Base-by-base conservation (phyloP, 768 basidiomycete genomes). In the Cyclocybe cylindracea region DNA sequence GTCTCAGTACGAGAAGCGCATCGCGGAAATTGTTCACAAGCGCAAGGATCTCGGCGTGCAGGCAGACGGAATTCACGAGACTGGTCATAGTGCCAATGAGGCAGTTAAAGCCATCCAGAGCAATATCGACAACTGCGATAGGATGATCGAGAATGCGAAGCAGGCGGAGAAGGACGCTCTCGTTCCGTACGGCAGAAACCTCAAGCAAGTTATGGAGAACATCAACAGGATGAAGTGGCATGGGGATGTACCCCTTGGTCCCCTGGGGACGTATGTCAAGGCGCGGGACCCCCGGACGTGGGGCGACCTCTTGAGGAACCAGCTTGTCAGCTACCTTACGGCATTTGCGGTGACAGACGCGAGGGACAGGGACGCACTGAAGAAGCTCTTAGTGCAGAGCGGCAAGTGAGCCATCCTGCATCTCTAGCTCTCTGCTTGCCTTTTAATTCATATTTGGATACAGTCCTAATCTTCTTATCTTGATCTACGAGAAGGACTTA, bases 241-340 rank as follows among this genome's bases (percentile, higher is more conserved):
- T 24, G 91, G 91, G 3, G 77, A 84, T 41, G 62, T 61, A 14
- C 89, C 90, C 0, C 66, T 91, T 33, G 91, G 91, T 0, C 96
- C 96, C 0, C 72, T 98, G 19, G 96, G 96, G 0, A 55, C 79
- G 44, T 78, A 83, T 63, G 87, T 98, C 61, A 87, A 85, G 60
- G 80, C 92, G 35, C 81, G 76, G 59, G 89, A 95, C 44, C 70
- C 76, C 2, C 61, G 72, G 53, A 70, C 61, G 32, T 98, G 90
- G 82, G 85, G 82, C 0, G 70, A 71, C 0, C 58, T 91, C n/a
- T 67, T 98, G 58, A 73, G 87, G 54, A 67, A 68, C 45, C 80
- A 87, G 57, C 71, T 99, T 4, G 81, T 79, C 4, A 31, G 43
- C 3, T 62, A 74, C 14, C 74, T 98, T 70, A 79, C 73, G 35